Percentiles rank a stretch among this genome's conserved stretches.
Conservation (phyloP, 352 stramenopile genomes). For the Phytophthora palmivora region DNA sequence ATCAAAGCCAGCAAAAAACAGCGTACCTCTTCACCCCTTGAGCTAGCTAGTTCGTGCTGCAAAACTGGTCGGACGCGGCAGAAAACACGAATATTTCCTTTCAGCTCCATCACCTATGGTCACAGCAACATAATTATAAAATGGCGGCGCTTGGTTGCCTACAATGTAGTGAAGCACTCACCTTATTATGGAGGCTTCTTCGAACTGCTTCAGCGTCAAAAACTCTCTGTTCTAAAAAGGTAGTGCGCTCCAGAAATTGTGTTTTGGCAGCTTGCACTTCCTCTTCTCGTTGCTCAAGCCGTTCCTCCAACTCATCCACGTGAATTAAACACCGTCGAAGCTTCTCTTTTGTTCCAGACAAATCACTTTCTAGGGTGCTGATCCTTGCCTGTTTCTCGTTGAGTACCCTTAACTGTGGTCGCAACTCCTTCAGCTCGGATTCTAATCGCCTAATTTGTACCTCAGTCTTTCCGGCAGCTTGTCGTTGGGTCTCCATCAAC, state of each 20-base stretch:
- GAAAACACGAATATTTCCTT: slow-evolving; percentile 97
- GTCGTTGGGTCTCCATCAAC: slow-evolving; percentile 36
- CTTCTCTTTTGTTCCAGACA: slow-evolving; percentile 42
- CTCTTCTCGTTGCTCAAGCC: slow-evolving; percentile 36
- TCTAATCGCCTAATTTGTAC: slow-evolving; percentile 43
- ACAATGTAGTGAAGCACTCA: slow-evolving; percentile 8
- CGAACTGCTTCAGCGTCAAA: slow-evolving; percentile 77
- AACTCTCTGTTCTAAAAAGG: slow-evolving; percentile 54
- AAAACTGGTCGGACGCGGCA: slow-evolving; percentile 94
- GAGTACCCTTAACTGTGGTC: slow-evolving; percentile 30
- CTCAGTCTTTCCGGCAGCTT: slow-evolving; percentile 33
- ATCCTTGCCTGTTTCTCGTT: slow-evolving; percentile 53
- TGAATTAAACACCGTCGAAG: slow-evolving; percentile 40
- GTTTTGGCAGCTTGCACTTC: slow-evolving; percentile 35
- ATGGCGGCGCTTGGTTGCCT: not conserved
- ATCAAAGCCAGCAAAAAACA: not conserved
- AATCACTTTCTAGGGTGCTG: slow-evolving; percentile 40
- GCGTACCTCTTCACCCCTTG: slow-evolving; percentile 55
- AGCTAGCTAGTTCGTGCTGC: slow-evolving; percentile 53
- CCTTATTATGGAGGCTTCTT: slow-evolving; percentile 88
- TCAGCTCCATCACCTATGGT: slow-evolving; percentile 93
- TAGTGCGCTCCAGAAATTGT: slow-evolving; percentile 42
- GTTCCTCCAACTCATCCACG: slow-evolving; percentile 45
- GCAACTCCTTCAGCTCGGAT: slow-evolving; percentile 41
- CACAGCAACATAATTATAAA: slow-evolving; percentile 8